Evolutionary conservation across 768 basidiomycete species (phyloP), one percentile per base, ranked within the genome.

Genomic region (Pleurotus pulmonarius): DNA sequence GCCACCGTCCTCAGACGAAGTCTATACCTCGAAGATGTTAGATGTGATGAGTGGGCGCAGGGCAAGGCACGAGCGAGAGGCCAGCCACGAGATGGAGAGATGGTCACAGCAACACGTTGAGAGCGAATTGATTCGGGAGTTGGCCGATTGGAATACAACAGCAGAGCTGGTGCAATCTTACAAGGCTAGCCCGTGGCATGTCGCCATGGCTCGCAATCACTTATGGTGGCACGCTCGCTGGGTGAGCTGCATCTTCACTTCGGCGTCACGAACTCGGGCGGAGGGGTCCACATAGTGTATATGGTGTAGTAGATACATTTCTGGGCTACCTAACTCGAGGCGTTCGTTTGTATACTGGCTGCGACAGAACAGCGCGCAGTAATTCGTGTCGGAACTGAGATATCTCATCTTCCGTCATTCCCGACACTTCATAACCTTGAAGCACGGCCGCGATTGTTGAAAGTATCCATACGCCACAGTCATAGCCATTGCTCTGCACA

Each of bases 391-490:
- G 5, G 53, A 55, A 55, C 39, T 22, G 15, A 16, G 18, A 13
- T 22, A 56, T 56, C 18, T 47, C 43, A 5, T 13, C 22, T 38
- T 57, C 49, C n/a, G n/a, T 8, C 22, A 49, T 34, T 11, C 46
- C 46, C 16, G 47, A 40, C 4, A n/a, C 48, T 7, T 51, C 4
- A 22, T 49, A 57, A 15, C 56, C 48, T 49, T 47, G 49, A 8
- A 57, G 56, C 12, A 49, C 37, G 15, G 56, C 56, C 16, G 34
- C 56, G 25, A 57, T 57, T 5, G 48, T 16, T 12, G 56, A 5
- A n/a, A 57, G 48, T 11, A 57, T 38, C 56, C 56, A 57, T 7
- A 57, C 18, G 13, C 56, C 56, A 26, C 56, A 57, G 22, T 57
- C 56, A 22, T 57, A 57, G 12, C 9, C 15, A 25, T 57, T 57